Evolutionary conservation across 768 basidiomycete species (phyloP).

Genomic region (Amanita brunnescens): DNA sequence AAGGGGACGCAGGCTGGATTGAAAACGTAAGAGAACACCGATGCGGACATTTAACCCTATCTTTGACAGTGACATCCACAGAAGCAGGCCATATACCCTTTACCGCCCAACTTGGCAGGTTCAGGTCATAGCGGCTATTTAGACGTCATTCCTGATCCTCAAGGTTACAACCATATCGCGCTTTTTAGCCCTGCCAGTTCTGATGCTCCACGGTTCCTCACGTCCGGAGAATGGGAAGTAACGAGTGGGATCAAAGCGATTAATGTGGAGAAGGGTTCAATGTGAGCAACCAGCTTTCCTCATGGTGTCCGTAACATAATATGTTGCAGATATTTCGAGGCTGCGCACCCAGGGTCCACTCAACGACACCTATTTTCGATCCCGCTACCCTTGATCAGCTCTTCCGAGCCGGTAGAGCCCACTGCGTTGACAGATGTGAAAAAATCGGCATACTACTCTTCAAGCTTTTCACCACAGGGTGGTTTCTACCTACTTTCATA

Average conservation of each 20-base stretch:
- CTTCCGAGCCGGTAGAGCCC: conserved; percentile 28
- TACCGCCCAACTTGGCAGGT: conserved; percentile 36
- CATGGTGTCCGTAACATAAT: background rate
- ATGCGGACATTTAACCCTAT: background rate
- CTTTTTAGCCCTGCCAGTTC: conserved; percentile 75
- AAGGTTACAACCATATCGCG: conserved; percentile 90
- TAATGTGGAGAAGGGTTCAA: conserved; percentile 53
- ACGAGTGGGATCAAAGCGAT: conserved; percentile 64
- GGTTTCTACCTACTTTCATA: conserved; percentile 82
- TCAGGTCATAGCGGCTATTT: conserved; percentile 63
- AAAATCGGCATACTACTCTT: conserved; percentile 50
- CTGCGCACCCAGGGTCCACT: conserved; percentile 73
- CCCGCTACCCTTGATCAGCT: conserved; percentile 46
- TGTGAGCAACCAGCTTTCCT: conserved; percentile 41
- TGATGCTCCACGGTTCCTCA: conserved; percentile 70
- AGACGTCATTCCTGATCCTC: conserved; percentile 74
- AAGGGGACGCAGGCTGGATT: conserved; percentile 93
- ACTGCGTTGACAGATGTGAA: conserved; percentile 44
- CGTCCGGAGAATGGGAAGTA: conserved; percentile 87
- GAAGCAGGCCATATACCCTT: conserved; percentile 55
- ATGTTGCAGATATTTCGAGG: conserved; percentile 73
- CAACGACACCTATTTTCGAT: conserved; percentile 82
- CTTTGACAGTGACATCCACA: conserved; percentile 17
- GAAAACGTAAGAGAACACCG: conserved; percentile 50
- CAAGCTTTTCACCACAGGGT: conserved; percentile 76